Percentiles rank a stretch among this genome's conserved stretches.
phyloP scores from a whole-genome alignment of 2,329 filamentous ascomycete species.

The Chaetomium strumarium region DNA sequence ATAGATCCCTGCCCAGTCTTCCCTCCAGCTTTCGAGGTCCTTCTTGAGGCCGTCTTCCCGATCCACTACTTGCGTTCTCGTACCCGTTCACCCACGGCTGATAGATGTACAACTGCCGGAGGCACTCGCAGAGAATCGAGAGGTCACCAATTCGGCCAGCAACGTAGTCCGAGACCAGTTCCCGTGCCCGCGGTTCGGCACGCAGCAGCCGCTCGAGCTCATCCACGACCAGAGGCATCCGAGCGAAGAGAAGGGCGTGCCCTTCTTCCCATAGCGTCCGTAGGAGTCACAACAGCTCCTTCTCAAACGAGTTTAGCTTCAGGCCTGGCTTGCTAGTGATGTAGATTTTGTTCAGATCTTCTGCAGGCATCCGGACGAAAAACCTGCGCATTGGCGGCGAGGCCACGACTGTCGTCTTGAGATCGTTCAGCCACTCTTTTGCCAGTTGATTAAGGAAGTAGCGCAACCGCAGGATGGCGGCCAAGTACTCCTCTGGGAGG shows the following conservation, averaged over 20 bases:
- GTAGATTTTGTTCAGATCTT: not conserved
- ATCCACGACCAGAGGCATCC: slow-evolving; percentile 37
- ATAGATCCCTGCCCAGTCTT: not conserved
- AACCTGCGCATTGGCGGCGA: slow-evolving; percentile 37
- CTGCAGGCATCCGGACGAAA: not conserved
- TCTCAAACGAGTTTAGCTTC: slow-evolving; percentile 24
- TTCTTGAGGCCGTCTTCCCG: slow-evolving; percentile 24
- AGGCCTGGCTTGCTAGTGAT: slow-evolving; percentile 4
- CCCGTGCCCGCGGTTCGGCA: slow-evolving; percentile 31
- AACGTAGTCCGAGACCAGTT: slow-evolving; percentile 35
- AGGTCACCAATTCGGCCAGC: slow-evolving; percentile 38
- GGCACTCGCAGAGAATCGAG: slow-evolving; percentile 39
- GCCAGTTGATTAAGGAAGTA: slow-evolving; percentile 31
- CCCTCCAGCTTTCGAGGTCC: slow-evolving; percentile 23
- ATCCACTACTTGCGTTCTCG: slow-evolving; percentile 27
- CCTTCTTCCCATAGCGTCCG: slow-evolving; percentile 34
- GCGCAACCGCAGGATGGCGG: slow-evolving; percentile 36
- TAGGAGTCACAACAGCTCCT: slow-evolving; percentile 34
- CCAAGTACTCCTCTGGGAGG: slow-evolving; percentile 36
- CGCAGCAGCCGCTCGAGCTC: slow-evolving; percentile 42
- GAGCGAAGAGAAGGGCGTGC: slow-evolving; percentile 27
- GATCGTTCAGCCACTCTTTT: slow-evolving; percentile 28
- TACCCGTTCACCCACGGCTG: slow-evolving; percentile 44
- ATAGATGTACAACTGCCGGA: slow-evolving; percentile 40
- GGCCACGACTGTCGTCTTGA: slow-evolving; percentile 26